A percentile compares a stretch with the other conserved stretches of the same genome.
phyloP scores from a whole-genome alignment of 2,329 filamentous ascomycete species.

The Trichophaea hybrida region DNA sequence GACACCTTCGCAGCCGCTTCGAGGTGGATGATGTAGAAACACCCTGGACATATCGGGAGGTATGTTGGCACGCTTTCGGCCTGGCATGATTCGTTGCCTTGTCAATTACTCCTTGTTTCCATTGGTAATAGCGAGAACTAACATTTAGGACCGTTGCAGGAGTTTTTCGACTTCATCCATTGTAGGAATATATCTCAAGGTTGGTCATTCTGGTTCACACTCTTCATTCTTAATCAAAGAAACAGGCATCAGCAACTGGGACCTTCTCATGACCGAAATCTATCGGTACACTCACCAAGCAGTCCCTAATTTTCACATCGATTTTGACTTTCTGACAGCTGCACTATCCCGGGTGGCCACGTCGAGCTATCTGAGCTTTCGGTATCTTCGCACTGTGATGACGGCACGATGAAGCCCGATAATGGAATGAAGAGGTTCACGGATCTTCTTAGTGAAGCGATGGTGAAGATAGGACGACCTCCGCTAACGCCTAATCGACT shows the following conservation, averaged over 20 bases:
- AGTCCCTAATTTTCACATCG: neutral
- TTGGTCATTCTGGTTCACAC: no score
- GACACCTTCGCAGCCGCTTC: slow-evolving; percentile 8
- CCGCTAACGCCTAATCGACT: neutral
- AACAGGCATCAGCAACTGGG: slow-evolving; percentile 11
- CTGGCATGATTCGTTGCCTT: slow-evolving; percentile 28
- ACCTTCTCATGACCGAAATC: neutral
- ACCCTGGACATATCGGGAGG: slow-evolving; percentile 20
- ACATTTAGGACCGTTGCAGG: neutral
- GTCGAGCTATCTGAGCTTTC: slow-evolving; percentile 17
- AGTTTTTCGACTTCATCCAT: slow-evolving; percentile 24
- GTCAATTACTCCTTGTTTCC: slow-evolving; percentile 16
- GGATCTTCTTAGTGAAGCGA: neutral
- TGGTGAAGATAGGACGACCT: slow-evolving; percentile 19
- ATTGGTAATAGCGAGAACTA: no score
- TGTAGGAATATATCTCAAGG: slow-evolving; percentile 9
- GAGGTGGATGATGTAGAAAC: slow-evolving; percentile 21
- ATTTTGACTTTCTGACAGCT: slow-evolving; percentile 11
- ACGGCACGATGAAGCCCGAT: slow-evolving; percentile 4
- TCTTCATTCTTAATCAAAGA: no score
- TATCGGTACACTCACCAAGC: neutral
- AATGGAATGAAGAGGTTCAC: neutral
- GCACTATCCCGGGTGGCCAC: slow-evolving; percentile 17
- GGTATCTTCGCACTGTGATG: slow-evolving; percentile 7
- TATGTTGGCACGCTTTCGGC: neutral